Conservation (phyloP, 768 basidiomycete genomes). For the Pulveroboletus sp. region DNA sequence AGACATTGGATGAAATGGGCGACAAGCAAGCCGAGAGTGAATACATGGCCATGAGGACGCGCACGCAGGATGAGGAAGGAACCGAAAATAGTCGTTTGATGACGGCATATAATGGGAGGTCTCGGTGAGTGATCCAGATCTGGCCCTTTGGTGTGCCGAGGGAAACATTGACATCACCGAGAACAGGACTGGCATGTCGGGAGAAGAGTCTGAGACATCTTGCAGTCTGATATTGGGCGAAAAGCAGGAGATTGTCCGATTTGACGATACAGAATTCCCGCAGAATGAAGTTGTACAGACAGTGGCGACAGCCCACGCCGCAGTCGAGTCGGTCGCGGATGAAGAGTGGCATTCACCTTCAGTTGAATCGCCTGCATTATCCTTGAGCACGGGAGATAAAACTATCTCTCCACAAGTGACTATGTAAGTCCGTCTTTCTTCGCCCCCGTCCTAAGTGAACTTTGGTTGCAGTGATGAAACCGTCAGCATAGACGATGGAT, state of each 20-base stretch:
- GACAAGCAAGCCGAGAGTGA: neutral
- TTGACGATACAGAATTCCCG: neutral
- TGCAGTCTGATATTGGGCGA: neutral
- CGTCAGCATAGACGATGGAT: neutral
- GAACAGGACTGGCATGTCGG: neutral
- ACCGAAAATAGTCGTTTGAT: neutral
- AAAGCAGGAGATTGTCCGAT: neutral
- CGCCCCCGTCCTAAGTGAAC: neutral
- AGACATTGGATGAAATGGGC: neutral
- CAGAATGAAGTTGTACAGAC: neutral
- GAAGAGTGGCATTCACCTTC: neutral
- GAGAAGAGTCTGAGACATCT: neutral
- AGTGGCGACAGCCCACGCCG: neutral
- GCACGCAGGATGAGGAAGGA: neutral
- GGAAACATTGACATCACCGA: neutral
- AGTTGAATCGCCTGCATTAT: neutral
- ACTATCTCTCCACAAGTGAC: neutral
- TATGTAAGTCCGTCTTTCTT: neutral
- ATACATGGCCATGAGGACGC: neutral
- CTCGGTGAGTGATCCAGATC: slow-evolving; percentile 1
- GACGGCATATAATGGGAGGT: neutral
- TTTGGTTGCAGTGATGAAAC: neutral
- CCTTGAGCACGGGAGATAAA: neutral
- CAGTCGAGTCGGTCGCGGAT: neutral
- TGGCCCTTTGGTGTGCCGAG: neutral